Percentiles rank a stretch among this genome's conserved stretches.
Evolutionary conservation across 441 rosid species (phyloP).

Genomic region (Daphne laureola): DNA sequence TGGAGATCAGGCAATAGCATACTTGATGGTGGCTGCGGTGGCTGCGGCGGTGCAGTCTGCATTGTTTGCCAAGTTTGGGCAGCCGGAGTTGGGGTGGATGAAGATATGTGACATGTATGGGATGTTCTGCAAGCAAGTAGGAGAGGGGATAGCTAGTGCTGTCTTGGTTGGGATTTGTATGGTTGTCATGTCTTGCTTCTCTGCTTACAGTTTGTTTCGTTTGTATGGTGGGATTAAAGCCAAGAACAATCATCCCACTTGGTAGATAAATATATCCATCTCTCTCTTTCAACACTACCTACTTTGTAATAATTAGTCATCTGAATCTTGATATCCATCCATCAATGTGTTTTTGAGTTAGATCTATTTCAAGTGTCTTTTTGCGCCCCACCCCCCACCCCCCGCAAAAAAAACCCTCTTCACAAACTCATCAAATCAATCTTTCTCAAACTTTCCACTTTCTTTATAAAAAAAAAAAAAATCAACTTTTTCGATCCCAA

Average conservation of each 20-base stretch:
- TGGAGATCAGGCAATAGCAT: conserved; percentile 79
- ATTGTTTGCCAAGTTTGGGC: conserved; percentile 58
- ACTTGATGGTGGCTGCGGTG: conserved; percentile 58
- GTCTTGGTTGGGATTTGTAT: conserved; percentile 41
- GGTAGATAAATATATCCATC: conserved; percentile 21
- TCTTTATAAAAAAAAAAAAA: too few relatives aligned
- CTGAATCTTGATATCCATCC: too few relatives aligned
- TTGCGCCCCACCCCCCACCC: too few relatives aligned
- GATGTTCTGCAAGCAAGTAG: conserved; percentile 66
- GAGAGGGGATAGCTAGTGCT: conserved; percentile 51
- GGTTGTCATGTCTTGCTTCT: conserved; percentile 54
- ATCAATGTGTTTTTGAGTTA: too few relatives aligned
- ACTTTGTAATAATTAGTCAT: too few relatives aligned
- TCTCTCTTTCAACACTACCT: too few relatives aligned
- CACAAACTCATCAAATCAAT: too few relatives aligned
- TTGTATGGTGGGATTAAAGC: conserved; percentile 47
- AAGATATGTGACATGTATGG: conserved; percentile 68
- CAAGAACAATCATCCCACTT: conserved; percentile 20
- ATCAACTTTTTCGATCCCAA: too few relatives aligned
- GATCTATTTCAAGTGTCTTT: too few relatives aligned
- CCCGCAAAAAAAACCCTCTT: too few relatives aligned
- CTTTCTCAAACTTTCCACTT: too few relatives aligned
- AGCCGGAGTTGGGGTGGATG: conserved; percentile 78
- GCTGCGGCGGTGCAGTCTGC: conserved; percentile 74
- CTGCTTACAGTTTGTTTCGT: conserved; percentile 80